Evolutionary conservation across 129 eudicot genomes (phyloP), one percentile per base, ranked within the genome.

Genomic region (Flaveria brownii): DNA sequence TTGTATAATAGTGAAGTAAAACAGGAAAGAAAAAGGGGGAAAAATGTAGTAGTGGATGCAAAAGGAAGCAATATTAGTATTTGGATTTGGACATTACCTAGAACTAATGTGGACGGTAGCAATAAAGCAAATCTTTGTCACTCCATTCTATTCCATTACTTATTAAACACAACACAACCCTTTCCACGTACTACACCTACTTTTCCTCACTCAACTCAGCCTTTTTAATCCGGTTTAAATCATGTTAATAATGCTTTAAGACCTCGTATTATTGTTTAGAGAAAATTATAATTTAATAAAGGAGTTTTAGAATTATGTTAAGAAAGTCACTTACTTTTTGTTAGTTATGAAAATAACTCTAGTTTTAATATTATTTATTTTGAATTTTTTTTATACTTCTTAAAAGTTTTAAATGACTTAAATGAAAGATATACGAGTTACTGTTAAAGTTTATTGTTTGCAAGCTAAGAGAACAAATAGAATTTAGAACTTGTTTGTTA

Each of bases 101-200:
- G 67, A 36, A 67, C 25, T 56, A 18, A 73, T 73, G 68, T 46
- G 55, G 77, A 73, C 41, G 30, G 17, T 74, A 43, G 59, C 36
- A 13, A 49, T 63, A 75, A 75, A 75, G 79, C 72, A 75, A 45
- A 75, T 75, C 72, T 75, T 75, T 75, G 72, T 36, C 79, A 75
- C 72, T 47, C 64, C 64, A 59, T 59, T 22, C 65, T 43, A 71
- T 71, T 74, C 78, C 60, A 73, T 73, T 73, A 36, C 59, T 73
- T 57, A 41, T 56, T 42, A 41, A 73, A 56, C 23, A 52, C 41
- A n/a, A 22, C 5, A 23, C 15, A 13, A 42, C 10, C 49, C 72
- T 75, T 75, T 75, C 79, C 72, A 75, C 79, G 79, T 63, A n/a
- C 13, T 61, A 60, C 25, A 68, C 64, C 79, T 60, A 41, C 41